Percentiles rank a stretch among this genome's conserved stretches.
phyloP scores from a whole-genome alignment of 352 stramenopile genomes.

The Pythium sukuiense region DNA sequence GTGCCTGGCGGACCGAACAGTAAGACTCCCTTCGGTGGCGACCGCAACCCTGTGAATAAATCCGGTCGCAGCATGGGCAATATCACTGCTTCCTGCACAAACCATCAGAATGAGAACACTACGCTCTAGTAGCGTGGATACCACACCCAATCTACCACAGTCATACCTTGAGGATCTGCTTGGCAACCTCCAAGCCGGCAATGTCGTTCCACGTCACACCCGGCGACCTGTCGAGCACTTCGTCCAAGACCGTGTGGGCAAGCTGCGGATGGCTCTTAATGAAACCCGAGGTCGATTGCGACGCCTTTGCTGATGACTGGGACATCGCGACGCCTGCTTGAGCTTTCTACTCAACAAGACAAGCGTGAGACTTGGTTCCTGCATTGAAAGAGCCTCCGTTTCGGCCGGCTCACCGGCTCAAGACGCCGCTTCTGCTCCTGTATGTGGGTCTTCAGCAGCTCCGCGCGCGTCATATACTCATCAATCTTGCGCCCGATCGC shows the following conservation, averaged over 20 bases:
- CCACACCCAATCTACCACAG: background rate
- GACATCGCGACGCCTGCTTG: background rate
- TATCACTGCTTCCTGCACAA: constrained; percentile 81
- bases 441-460: constrained; percentile 55
- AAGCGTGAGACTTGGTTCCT: background rate
- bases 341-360: background rate
- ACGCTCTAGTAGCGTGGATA: background rate
- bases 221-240: constrained; percentile 79
- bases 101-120: background rate
- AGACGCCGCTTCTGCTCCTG: constrained; percentile 21
- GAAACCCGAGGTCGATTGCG: constrained; percentile 30
- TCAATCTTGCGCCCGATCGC: constrained; percentile 56
- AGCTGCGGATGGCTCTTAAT: constrained; percentile 59
- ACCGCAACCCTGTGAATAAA: constrained; percentile 77
- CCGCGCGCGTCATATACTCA: constrained; percentile 78
- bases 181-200: constrained; percentile 76
- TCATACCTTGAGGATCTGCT: constrained; percentile 86
- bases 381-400: no score
- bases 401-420: constrained; percentile 16
- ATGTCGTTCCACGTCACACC: constrained; percentile 84
- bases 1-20: constrained; percentile 84
- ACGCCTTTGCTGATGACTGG: background rate
- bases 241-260: constrained; percentile 78
- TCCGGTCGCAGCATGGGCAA: constrained; percentile 80
- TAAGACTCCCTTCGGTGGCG: constrained; percentile 68